Evolutionary conservation across 2,329 filamentous ascomycete species (phyloP).

Genomic region (Fusarium kyushuense): DNA sequence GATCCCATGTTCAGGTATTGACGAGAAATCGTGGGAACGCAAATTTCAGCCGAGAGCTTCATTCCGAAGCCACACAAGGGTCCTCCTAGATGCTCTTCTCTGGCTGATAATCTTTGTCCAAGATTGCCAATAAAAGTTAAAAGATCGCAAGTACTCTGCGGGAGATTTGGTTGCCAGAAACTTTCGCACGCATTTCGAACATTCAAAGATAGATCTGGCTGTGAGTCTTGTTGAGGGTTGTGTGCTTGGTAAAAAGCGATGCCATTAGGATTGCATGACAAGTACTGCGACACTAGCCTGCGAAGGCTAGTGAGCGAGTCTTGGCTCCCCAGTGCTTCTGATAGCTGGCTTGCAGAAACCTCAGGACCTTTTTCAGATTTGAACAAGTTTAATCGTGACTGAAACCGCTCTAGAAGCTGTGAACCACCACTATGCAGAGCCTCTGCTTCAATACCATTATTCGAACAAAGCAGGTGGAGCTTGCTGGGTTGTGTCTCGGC

Average conservation of each 20-base stretch:
- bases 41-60: conserved; percentile 48
- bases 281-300: conserved; percentile 49
- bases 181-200: conserved; percentile 45
- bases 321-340: conserved; percentile 39
- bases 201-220: conserved; percentile 31
- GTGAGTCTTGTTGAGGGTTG: background rate
- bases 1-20: conserved; percentile 46
- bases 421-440: conserved; percentile 45
- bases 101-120: conserved; percentile 49
- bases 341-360: conserved; percentile 30
- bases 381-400: conserved; percentile 44
- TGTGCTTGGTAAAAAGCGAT: background rate
- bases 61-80: conserved; percentile 50
- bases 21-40: conserved; percentile 39
- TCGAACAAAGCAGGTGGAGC: conserved; percentile 39
- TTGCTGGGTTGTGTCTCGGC: conserved; percentile 14
- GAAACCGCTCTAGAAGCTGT: conserved; percentile 54
- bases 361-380: conserved; percentile 12
- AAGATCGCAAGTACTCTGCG: conserved; percentile 29
- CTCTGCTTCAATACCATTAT: conserved; percentile 39
- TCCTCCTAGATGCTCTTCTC: conserved; percentile 42
- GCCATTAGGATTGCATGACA: conserved; percentile 43
- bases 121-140: conserved; percentile 59
- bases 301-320: conserved; percentile 48
- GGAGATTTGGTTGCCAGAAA: conserved; percentile 26